Evolutionary conservation across 1,284 basidiomycete species (phyloP).

Genomic region (Xanthoconium separans): DNA sequence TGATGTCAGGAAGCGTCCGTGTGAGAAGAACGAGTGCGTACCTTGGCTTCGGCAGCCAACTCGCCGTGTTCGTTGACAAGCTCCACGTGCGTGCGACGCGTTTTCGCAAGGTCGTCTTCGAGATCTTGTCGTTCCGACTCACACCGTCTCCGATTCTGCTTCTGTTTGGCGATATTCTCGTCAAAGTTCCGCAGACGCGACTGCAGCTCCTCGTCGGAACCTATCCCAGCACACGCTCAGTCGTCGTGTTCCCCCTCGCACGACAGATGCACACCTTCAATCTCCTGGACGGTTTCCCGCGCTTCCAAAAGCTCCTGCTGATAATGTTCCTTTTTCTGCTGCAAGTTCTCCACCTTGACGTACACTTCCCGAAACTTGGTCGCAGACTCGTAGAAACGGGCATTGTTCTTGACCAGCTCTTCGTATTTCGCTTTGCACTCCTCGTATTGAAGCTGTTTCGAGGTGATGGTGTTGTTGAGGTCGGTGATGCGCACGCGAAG

Average conservation of each 20-base stretch:
- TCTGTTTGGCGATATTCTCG: conserved; percentile 56
- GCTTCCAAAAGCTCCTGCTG: conserved; percentile 62
- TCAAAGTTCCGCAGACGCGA: conserved; percentile 73
- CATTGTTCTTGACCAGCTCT: conserved; percentile 70
- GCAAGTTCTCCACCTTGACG: conserved; percentile 66
- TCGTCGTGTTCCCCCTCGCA: conserved; percentile 2
- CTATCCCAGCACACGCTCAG: conserved; percentile 39
- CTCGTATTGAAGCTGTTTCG: conserved; percentile 77
- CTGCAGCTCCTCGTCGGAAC: conserved; percentile 75
- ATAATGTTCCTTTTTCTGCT: conserved; percentile 59
- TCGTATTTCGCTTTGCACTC: conserved; percentile 68
- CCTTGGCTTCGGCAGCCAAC: conserved; percentile 66
- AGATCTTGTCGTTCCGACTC: conserved; percentile 56
- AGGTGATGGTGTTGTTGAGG: conserved; percentile 58
- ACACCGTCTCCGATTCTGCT: conserved; percentile 48
- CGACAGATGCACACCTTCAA: conserved; percentile 53
- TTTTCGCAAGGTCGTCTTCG: conserved; percentile 58
- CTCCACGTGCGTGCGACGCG: conserved; percentile 55
- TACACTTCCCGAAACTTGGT: conserved; percentile 86
- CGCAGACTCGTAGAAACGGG: conserved; percentile 80
- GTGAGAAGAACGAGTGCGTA: conserved; percentile 19
- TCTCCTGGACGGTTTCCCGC: conserved; percentile 66
- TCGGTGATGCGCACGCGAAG: conserved; percentile 70
- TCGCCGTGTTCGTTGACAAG: conserved; percentile 61
- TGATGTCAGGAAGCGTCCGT: background rate